phyloP scores from a whole-genome alignment of 192 early-diverging fungal species.

The Entomortierella lignicola region DNA sequence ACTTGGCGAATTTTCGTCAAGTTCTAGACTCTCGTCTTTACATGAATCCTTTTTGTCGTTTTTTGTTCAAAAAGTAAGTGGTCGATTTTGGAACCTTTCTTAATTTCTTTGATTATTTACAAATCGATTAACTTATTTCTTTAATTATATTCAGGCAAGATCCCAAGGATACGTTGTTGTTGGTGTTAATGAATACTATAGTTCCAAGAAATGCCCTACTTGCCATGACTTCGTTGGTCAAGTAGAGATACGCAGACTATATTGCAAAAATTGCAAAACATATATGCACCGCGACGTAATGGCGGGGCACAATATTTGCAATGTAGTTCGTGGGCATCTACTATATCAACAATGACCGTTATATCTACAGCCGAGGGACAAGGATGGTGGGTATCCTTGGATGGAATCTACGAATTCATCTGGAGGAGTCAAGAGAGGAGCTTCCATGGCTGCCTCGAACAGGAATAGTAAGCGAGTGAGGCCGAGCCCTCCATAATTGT shows the following conservation, averaged over 20 bases:
- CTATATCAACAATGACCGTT: neutral
- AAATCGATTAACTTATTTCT: neutral
- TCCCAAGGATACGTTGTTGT: constrained; percentile 20
- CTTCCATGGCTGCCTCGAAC: no score
- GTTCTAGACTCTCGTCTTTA: constrained; percentile 1
- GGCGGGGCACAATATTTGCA: constrained; percentile 25
- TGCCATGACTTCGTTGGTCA: constrained; percentile 44
- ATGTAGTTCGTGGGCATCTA: constrained; percentile 3
- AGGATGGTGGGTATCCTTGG: no score
- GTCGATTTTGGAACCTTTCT: no score
- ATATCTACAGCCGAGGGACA: constrained; percentile 2
- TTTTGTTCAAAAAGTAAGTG: constrained; percentile 1
- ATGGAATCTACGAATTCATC: no score
- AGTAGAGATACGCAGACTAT: constrained; percentile 29
- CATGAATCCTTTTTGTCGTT: constrained; percentile 6
- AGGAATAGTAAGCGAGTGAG: no score
- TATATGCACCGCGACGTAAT: constrained; percentile 34
- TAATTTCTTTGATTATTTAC: neutral
- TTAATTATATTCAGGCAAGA: neutral
- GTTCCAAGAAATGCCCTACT: constrained; percentile 23
- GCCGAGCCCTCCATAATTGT: no score
- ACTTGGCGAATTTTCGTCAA: constrained; percentile 1
- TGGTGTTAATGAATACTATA: constrained; percentile 34
- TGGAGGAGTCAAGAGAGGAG: no score
- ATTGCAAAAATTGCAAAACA: constrained; percentile 24